Evolutionary conservation across 2,329 filamentous ascomycete species (phyloP).

Genomic region (Pseudogymnoascus sp.): DNA sequence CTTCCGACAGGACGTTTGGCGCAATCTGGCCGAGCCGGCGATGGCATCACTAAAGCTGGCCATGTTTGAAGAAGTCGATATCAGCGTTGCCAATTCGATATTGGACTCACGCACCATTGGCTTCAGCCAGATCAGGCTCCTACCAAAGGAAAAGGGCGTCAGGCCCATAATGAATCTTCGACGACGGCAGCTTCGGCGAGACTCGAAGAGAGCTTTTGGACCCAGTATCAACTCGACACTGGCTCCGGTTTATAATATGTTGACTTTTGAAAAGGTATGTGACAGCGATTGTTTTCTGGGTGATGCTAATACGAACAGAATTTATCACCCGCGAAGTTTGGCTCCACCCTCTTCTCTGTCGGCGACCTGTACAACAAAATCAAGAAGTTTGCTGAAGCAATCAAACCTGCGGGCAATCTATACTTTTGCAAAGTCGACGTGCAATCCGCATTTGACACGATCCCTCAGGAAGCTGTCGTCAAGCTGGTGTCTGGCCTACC

Average conservation of each 20-base stretch:
- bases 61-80: conserved; percentile 72
- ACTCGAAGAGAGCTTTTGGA: conserved; percentile 47
- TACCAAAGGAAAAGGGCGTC: conserved; percentile 71
- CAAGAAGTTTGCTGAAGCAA: conserved; percentile 53
- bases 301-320: conserved; percentile 27
- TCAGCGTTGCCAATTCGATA: conserved; percentile 45
- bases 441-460: conserved; percentile 86
- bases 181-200: conserved; percentile 47
- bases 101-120: conserved; percentile 59
- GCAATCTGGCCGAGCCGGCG: conserved; percentile 62
- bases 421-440: conserved; percentile 95
- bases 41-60: conserved; percentile 55
- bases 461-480: conserved; percentile 71
- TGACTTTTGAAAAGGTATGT: conserved; percentile 68
- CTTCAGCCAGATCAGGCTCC: conserved; percentile 66
- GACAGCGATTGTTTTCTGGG: background rate
- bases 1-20: conserved; percentile 92
- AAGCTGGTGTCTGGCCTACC: conserved; percentile 52
- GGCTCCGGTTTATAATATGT: conserved; percentile 62
- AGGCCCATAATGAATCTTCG: conserved; percentile 83
- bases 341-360: conserved; percentile 72
- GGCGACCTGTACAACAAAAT: conserved; percentile 70
- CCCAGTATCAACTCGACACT: conserved; percentile 63
- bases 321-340: conserved; percentile 52
- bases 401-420: conserved; percentile 38